Conservation (phyloP, 2,329 filamentous ascomycete genomes). For the Lizonia empirigonia region DNA sequence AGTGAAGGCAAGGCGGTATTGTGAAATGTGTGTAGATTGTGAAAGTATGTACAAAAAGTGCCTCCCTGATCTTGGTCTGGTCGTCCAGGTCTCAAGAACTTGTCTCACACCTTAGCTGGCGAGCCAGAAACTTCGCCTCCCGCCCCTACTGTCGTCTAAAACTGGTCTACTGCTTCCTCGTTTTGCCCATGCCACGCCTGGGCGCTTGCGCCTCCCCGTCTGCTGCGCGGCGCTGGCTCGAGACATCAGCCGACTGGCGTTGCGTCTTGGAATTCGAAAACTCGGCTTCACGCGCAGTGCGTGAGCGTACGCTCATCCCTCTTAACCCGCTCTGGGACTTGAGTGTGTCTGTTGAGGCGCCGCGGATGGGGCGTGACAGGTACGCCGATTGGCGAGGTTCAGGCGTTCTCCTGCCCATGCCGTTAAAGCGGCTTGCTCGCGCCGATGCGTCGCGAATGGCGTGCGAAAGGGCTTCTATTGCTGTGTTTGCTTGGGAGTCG, state of each 20-base stretch:
- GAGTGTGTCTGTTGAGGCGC: background rate
- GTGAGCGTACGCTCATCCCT: background rate
- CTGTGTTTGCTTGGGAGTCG: no score
- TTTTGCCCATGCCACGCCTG: background rate
- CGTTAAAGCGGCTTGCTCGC: no score
- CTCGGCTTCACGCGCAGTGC: background rate
- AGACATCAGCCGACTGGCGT: background rate
- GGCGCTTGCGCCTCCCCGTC: background rate
- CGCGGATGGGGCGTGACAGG: background rate
- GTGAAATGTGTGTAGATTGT: no score
- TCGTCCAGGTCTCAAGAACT: no score
- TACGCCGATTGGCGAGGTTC: no score
- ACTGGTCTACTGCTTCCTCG: background rate
- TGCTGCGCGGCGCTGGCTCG: background rate
- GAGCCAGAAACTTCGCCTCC: background rate
- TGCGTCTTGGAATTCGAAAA: background rate
- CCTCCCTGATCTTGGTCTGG: no score
- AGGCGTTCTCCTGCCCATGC: no score
- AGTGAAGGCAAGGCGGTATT: no score
- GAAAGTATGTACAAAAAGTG: no score
- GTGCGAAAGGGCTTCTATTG: background rate
- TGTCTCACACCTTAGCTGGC: background rate
- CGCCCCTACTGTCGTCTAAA: background rate
- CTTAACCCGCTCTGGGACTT: background rate
- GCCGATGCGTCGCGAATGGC: conserved; percentile 1